Conservation (phyloP, 805 yeast genomes). For the Dipodascopsis tothii region DNA sequence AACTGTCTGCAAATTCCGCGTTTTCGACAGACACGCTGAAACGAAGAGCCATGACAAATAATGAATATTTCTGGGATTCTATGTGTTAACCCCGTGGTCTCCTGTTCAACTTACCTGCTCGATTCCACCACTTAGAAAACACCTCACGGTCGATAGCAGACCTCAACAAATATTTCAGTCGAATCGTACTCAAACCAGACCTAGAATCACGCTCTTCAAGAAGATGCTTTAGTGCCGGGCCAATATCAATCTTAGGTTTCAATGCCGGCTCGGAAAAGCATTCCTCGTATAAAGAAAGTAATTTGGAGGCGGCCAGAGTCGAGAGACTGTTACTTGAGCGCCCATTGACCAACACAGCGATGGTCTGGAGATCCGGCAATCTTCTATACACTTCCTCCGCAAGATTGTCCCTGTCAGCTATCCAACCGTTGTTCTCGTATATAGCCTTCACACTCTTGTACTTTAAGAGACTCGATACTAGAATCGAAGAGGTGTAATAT, state of each 20-base stretch:
- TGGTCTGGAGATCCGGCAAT: constrained; percentile 31
- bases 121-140: constrained; percentile 71
- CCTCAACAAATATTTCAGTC: too few species aligned
- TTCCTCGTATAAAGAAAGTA: constrained; percentile 4
- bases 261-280: constrained; percentile 5
- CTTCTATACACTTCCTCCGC: constrained; percentile 31
- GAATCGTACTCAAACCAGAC: too few species aligned
- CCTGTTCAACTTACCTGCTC: constrained; percentile 35
- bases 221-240: constrained; percentile 1
- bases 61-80: too few species aligned
- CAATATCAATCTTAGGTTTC: constrained; percentile 5
- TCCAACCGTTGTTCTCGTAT: constrained; percentile 39
- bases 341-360: constrained; percentile 8
- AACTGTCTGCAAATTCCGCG: not conserved
- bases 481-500: constrained; percentile 57
- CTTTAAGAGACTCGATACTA: constrained; percentile 49
- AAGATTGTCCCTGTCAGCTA: constrained; percentile 31
- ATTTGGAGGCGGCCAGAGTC: constrained; percentile 6
- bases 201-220: constrained; percentile 1
- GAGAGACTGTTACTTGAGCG: not conserved
- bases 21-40: not conserved
- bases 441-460: constrained; percentile 37
- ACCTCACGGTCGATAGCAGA: not conserved
- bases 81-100: too few species aligned
- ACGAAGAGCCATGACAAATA: not conserved